Conservation (phyloP, 169 alveolate species). For the Nephromyces sp. region DNA sequence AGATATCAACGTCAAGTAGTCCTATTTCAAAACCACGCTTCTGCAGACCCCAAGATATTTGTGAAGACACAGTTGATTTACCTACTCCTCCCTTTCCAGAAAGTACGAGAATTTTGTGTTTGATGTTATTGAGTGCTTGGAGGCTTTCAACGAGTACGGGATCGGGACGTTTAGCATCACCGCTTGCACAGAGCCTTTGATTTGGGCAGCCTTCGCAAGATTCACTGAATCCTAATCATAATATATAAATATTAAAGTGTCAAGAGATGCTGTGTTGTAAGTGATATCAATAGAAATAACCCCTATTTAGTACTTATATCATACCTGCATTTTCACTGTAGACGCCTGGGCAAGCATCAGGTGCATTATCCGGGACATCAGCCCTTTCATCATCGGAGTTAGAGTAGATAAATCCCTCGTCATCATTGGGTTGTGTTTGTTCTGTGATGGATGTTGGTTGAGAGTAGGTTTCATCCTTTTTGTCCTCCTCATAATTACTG, state of each 20-base stretch:
- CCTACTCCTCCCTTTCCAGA: conserved; percentile 99
- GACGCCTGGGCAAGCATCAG: neutral
- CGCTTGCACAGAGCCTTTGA: conserved; percentile 81
- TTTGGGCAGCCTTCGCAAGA: conserved; percentile 97
- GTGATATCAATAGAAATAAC: neutral
- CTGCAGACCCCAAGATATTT: conserved; percentile 65
- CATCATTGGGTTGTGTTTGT: too few relatives aligned
- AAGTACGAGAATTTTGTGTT: conserved; percentile 73
- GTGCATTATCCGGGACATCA: neutral
- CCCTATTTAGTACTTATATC: too few relatives aligned
- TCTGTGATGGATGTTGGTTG: too few relatives aligned
- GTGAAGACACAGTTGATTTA: conserved; percentile 91
- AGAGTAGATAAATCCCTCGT: too few relatives aligned
- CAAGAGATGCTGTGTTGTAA: neutral
- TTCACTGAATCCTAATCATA: conserved; percentile 15
- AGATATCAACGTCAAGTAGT: conserved; percentile 91
- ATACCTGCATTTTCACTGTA: conserved; percentile 54
- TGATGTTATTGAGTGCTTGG: conserved; percentile 68
- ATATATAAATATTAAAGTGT: too few relatives aligned
- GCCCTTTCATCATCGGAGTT: neutral
- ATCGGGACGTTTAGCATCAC: conserved; percentile 57
- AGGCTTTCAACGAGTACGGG: conserved; percentile 55
- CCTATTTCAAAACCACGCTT: conserved; percentile 74
- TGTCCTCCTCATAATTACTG: too few relatives aligned
- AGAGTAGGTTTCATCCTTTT: too few relatives aligned